Conservation (phyloP, 768 basidiomycete species). For the Xanthoconium purpureum region DNA sequence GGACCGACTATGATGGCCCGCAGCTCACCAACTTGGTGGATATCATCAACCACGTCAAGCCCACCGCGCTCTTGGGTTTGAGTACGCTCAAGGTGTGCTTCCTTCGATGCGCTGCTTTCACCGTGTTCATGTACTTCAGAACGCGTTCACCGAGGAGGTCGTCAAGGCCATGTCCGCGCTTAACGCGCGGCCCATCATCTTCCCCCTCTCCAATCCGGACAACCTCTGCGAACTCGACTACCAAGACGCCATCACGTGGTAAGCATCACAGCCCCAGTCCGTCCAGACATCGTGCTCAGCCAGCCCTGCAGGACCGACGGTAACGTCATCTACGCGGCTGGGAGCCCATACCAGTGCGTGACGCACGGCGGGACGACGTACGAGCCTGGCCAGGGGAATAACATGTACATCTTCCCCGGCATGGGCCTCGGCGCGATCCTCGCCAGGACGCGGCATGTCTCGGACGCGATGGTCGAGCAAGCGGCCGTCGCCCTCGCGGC, state of each 20-base stretch:
- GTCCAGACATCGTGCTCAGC: background rate
- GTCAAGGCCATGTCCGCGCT: conserved; percentile 61
- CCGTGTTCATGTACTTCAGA: conserved; percentile 20
- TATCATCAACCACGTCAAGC: conserved; percentile 68
- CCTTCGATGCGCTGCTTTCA: background rate
- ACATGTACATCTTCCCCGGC: conserved; percentile 69
- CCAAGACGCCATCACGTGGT: conserved; percentile 58
- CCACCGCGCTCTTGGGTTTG: conserved; percentile 74
- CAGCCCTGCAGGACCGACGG: conserved; percentile 54
- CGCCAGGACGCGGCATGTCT: conserved; percentile 54
- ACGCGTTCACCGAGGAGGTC: conserved; percentile 62
- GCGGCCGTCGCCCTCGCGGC: conserved; percentile 59
- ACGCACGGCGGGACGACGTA: conserved; percentile 45
- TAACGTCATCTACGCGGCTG: conserved; percentile 66
- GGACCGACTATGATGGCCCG: conserved; percentile 64
- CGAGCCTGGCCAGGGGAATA: conserved; percentile 77
- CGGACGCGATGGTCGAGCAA: conserved; percentile 68
- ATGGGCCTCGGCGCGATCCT: conserved; percentile 64
- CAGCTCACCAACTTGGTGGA: conserved; percentile 58
- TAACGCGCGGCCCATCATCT: conserved; percentile 73
- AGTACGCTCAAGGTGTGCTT: conserved; percentile 48
- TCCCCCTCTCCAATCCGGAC: conserved; percentile 77
- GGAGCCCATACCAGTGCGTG: conserved; percentile 62
- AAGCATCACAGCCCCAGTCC: background rate
- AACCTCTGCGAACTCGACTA: conserved; percentile 60